Base-by-base conservation (phyloP, 2,329 filamentous ascomycete genomes). In the Botrytis byssoidea region DNA sequence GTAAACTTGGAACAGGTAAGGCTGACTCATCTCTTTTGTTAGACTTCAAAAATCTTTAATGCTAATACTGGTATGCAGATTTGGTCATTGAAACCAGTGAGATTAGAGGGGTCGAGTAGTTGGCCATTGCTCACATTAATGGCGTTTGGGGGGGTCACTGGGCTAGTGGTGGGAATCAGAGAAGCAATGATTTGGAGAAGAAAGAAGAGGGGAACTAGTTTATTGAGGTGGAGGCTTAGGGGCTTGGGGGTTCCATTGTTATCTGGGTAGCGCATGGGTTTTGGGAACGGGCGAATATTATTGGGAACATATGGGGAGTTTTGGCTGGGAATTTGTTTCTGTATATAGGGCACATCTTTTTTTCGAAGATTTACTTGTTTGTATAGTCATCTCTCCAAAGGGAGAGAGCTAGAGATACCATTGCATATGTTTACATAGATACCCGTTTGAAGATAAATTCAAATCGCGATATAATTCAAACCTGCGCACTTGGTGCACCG, bases 1-100 rank as follows among this genome's bases (percentile, higher is more conserved):
- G 60, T 71, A 14, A 51, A 71, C n/a, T 55, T 71, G 35, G 70
- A 71, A 32, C 65, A 57, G 60, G 70, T 71, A 66, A 66, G 68
- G 44, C 70, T 71, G 22, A 71, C 70, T 42, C n/a, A 18, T 60
- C 25, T 42, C 29, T 71, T 71, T 46, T 46, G 9, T 40, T 40
- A 70, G 70, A 66, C 37, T 10, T 71, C 70, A 16, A 22, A 12
- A 44, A 57, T 66, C 44, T 71, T 55, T 51, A 71, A 71, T 66
- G 32, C 55, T 70, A 66, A 65, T 44, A 71, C 61, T 25, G 57
- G 70, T 25, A 32, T 35, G 70, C 70, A 71, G 70, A 65, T 71
- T 55, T 71, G 70, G 70, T 66, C 70, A 8, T 14, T 71, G 40
- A 71, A 35, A 29, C 60, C 70, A 25, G 44, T 71, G 48, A 63